phyloP scores from a whole-genome alignment of 2,329 filamentous ascomycete genomes.

The Xylariaceae sp. region DNA sequence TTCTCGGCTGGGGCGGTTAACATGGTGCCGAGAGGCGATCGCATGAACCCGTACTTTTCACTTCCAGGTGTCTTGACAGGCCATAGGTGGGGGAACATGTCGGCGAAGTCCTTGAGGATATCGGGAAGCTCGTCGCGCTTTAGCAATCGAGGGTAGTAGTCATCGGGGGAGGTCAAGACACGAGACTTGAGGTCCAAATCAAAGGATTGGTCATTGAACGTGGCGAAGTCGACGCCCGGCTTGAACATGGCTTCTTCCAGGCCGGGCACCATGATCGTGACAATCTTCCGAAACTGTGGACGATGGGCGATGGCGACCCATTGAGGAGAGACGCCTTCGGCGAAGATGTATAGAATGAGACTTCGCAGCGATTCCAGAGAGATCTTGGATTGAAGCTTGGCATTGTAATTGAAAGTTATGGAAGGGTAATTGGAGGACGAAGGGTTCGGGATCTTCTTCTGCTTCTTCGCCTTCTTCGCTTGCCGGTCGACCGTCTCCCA shows the following conservation, averaged over 20 bases:
- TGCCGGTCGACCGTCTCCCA: constrained; percentile 51
- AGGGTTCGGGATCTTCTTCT: constrained; percentile 55
- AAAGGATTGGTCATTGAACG: constrained; percentile 37
- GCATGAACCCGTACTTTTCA: constrained; percentile 70
- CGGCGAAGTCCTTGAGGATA: constrained; percentile 60
- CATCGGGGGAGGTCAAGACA: constrained; percentile 46
- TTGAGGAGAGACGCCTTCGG: constrained; percentile 58
- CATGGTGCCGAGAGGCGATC: constrained; percentile 83
- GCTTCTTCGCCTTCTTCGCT: constrained; percentile 45
- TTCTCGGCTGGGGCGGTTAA: constrained; percentile 69
- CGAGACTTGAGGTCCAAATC: constrained; percentile 32
- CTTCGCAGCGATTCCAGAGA: constrained; percentile 58
- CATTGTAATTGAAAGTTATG: constrained; percentile 52
- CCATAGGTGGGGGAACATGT: constrained; percentile 86
- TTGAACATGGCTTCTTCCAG: constrained; percentile 88
- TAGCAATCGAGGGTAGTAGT: constrained; percentile 54
- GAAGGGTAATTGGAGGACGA: constrained; percentile 54
- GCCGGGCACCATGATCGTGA: constrained; percentile 86
- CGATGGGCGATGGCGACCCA: constrained; percentile 60
- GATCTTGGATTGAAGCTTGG: constrained; percentile 56
- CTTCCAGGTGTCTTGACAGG: constrained; percentile 84
- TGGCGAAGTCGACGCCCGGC: constrained; percentile 45
- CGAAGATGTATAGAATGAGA: constrained; percentile 60
- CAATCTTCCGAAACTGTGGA: constrained; percentile 67
- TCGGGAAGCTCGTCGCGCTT: constrained; percentile 46